Conservation (phyloP, 768 basidiomycete genomes). For the Naganishia onofrii region DNA sequence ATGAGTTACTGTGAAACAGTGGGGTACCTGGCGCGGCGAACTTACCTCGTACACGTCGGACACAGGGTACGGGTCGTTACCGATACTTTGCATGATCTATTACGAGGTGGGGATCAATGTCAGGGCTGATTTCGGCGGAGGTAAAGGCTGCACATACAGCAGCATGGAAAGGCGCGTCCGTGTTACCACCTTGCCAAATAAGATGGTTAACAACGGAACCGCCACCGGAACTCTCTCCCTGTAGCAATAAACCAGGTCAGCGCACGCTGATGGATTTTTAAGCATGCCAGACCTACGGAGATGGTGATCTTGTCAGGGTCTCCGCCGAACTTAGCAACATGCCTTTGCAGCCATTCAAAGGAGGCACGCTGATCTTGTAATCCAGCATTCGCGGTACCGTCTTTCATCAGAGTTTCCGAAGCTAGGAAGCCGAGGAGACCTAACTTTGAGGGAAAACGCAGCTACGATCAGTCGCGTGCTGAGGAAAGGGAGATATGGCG, state of each 20-base stretch:
- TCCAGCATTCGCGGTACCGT: constrained; percentile 55
- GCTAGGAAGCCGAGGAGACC: constrained; percentile 48
- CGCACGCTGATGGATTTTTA: neutral
- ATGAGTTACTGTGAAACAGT: neutral
- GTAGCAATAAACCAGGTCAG: neutral
- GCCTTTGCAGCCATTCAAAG: constrained; percentile 55
- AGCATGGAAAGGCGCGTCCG: constrained; percentile 28
- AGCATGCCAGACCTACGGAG: constrained; percentile 22
- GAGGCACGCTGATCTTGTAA: constrained; percentile 56
- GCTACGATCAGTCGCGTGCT: neutral
- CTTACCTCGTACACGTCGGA: constrained; percentile 32
- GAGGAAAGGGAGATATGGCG: too few relatives aligned
- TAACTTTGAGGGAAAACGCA: constrained; percentile 8
- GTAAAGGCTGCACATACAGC: constrained; percentile 22
- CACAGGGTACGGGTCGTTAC: constrained; percentile 35
- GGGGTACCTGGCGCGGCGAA: neutral
- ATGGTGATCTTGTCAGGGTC: constrained; percentile 38
- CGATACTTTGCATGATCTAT: constrained; percentile 38
- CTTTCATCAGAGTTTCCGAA: constrained; percentile 47
- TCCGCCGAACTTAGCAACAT: constrained; percentile 48
- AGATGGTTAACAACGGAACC: constrained; percentile 57
- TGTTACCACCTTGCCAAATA: constrained; percentile 55
- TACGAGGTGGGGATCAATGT: neutral
- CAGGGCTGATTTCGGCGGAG: too few relatives aligned
- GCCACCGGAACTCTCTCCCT: constrained; percentile 56